Base-by-base conservation (phyloP, 106 monocot genomes). In the Acorus gramineus region DNA sequence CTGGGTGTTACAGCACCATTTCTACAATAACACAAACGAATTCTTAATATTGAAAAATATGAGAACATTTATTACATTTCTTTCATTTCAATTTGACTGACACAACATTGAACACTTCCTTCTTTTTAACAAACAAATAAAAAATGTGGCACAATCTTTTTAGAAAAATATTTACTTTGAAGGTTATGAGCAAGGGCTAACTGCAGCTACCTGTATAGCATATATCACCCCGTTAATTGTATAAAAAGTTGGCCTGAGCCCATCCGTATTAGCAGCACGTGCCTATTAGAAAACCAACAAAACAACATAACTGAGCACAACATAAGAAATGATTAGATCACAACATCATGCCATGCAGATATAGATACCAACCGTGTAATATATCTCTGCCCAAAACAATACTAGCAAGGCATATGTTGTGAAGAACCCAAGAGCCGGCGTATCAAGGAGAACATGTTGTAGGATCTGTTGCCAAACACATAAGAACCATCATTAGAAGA, bases 341-440 rank as follows among this genome's bases (percentile, higher is more conserved):
- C 14, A 11, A 7, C 42, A 28, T 28, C 28, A 28, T 28, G 28
- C 28, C 28, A 28, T 28, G 28, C 28, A 28, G 28, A 28, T 28
- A 28, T 28, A 28, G 28, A 28, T 10, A 53, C 68, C n/a, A 7
- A 96, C 95, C 82, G 90, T 90, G 71, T 88, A 87, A 77, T 98
- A 98, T 74, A 98, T 98, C 44, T 98, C 96, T 8, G 96, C 96
- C 96, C 96, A 96, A 57, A 96, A 96, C 50, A 96, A 77, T 14
- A 87, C 87, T 51, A 96, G 42, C 4, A 96, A 83, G 2, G 83
- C 87, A 69, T 96, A 96, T 2, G 96, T 96, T 2, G 96, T 90
- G 75, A 96, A 96, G 75, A 96, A 96, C 7, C 73, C 82, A 71
- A 96, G 87, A 14, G 78, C 77, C 43, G 96, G 96, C 57, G 91